These are phyloP conservation scores for Colletotrichum falcatum DNA, from an alignment of 2,329 filamentous ascomycete species.

Conservation along the genomic window DNA sequence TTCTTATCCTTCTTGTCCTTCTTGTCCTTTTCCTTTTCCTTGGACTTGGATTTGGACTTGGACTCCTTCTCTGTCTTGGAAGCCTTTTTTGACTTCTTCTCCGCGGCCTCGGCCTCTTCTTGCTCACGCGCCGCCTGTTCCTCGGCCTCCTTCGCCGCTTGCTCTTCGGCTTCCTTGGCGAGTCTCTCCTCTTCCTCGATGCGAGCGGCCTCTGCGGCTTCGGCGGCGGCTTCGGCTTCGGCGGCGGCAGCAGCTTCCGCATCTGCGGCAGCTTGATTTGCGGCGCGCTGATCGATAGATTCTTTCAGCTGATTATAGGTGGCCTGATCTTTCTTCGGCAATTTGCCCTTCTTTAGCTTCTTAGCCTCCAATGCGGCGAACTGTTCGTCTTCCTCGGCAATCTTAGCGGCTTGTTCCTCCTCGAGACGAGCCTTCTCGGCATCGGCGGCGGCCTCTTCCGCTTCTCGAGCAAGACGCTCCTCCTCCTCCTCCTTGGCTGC, in stretches of 20 bases:
- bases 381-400: constrained; percentile 52
- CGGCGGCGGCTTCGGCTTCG: constrained; percentile 53
- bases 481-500: constrained; percentile 48
- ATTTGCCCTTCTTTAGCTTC: constrained; percentile 61
- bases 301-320: constrained; percentile 54
- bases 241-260: constrained; percentile 53
- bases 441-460: constrained; percentile 47
- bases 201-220: constrained; percentile 53
- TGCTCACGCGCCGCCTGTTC: constrained; percentile 45
- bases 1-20: constrained; percentile 47
- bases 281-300: constrained; percentile 51
- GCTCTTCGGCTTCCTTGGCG: constrained; percentile 56
- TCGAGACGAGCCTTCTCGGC: constrained; percentile 46
- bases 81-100: constrained; percentile 57
- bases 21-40: constrained; percentile 43
- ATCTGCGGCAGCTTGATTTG: constrained; percentile 55
- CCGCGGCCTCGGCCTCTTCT: constrained; percentile 49
- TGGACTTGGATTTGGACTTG: constrained; percentile 52
- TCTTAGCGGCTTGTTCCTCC: constrained; percentile 45
- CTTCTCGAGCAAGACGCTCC: constrained; percentile 47
- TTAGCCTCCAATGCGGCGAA: constrained; percentile 58
- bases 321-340: constrained; percentile 60
- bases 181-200: constrained; percentile 46
- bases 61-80: constrained; percentile 51
- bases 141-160: constrained; percentile 53